Evolutionary conservation across 2,329 filamentous ascomycete genomes (phyloP).

Genomic region (Microcyclospora pomicola): DNA sequence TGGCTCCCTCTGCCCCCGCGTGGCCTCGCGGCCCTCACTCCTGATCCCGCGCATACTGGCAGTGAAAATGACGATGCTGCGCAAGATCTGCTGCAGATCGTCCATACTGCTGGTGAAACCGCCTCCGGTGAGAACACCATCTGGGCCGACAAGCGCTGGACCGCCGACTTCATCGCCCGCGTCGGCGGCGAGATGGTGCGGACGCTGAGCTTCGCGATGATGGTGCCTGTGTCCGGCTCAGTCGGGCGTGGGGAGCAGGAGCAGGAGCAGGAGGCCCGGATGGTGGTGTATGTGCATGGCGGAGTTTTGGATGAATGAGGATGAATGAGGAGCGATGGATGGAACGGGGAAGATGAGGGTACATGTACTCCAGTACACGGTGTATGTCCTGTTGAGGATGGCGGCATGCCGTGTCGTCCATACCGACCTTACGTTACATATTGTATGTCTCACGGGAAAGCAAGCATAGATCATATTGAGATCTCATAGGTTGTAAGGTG

Average conservation of each 20-base stretch:
- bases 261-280: slow-evolving; percentile 13
- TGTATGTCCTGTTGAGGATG: too few species aligned
- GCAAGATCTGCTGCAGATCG: slow-evolving; percentile 13
- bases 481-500: too few species aligned
- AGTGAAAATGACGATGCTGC: slow-evolving; percentile 6
- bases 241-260: slow-evolving; percentile 10
- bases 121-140: slow-evolving; percentile 7
- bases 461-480: too few species aligned
- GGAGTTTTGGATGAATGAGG: too few species aligned
- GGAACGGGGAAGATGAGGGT: too few species aligned
- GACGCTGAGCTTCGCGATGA: slow-evolving; percentile 21
- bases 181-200: slow-evolving; percentile 18
- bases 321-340: too few species aligned
- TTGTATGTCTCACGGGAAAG: too few species aligned
- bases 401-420: too few species aligned
- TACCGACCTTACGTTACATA: too few species aligned
- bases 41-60: slow-evolving; percentile 6
- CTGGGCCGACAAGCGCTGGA: slow-evolving; percentile 18
- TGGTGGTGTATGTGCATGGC: slow-evolving; percentile 19
- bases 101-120: slow-evolving; percentile 9
- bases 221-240: slow-evolving; percentile 9
- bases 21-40: not conserved
- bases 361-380: too few species aligned
- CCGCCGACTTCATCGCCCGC: slow-evolving; percentile 14
- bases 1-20: slow-evolving; percentile 1